Base-by-base conservation (phyloP, 345 rosid genomes). In the Psidium guajava region DNA sequence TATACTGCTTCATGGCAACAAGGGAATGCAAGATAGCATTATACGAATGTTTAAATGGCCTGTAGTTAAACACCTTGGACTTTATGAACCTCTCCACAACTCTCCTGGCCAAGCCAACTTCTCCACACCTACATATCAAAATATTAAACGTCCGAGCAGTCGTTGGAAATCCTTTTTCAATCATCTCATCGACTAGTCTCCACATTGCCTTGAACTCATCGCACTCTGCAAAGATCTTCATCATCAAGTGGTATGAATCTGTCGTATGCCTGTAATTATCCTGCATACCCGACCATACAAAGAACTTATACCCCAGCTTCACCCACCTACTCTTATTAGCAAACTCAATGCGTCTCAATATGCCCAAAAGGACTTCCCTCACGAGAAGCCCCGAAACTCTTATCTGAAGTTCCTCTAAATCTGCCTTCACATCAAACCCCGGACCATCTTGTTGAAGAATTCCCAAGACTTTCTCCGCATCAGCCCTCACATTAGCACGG, bases 161-260 rank as follows among this genome's bases (percentile, higher is more conserved):
- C 22, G 92, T 89, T 51, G 94, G 94, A 74, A 90, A 89, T 5
- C 98, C 94, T 14, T 93, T 94, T 86, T 93, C 90, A 49, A 89
- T 89, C 99, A 95, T 97, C 90, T 95, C 98, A 88, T 95, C 98
- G 5, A 92, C 93, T 59, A 95, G 88, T 87, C 96, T 93, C 98
- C 98, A 94, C 96, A 97, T 97, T 83, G 98, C 95, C 95, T 89
- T 94, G 84, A 87, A 94, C 91, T 94, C 98, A 22, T 92, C 95
- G 82, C 97, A 93, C 27, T 93, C 93, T 4, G 98, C 94, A 88
- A 93, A 91, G 87, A 95, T 93, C 90, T 94, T 92, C 98, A 97
- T 92, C 86, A 95, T 92, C 91, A 91, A 89, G 89, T 95, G 94
- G 87, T 94, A 97, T 0, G 93, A 51, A 87, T 91, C 92, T 8